Base-by-base conservation (phyloP, 805 yeast genomes). In the Saturnispora ahearnii region DNA sequence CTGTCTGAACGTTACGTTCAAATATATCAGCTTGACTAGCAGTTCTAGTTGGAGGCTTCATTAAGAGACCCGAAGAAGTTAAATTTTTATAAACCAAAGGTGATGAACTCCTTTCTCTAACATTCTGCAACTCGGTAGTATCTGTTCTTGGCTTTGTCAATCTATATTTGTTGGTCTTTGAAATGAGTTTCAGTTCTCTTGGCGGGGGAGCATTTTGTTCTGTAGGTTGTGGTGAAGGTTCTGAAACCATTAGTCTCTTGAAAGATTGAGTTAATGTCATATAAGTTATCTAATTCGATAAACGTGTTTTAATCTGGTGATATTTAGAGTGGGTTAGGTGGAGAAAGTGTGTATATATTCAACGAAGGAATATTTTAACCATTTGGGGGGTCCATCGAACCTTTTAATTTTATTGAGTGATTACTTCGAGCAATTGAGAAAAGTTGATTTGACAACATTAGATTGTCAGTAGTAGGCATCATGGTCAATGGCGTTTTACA, bases 1-100 rank as follows among this genome's bases (percentile, higher is more conserved):
- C 44, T 15, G 38, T 15, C 15, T 51, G 54, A 9, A 51, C 54
- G 30, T 37, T 51, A 46, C 56, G 46, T 46, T 53, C 56, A 30
- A 53, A 53, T 2, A 53, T 53, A 21, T 52, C 49, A 21, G 40
- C 41, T 31, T 50, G 51, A 28, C 33, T 21, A 3, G 51, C 47
- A 11, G 37, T 43, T 43, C 45, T 43, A 18, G 45, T 24, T 18
- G 40, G 40, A 5, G 21, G 40, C 12, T 36, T 36, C 6, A 22
- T 36, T 9, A 36, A 36, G 9, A 36, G 15, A 10, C 40, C 26
- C 13, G 12, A 18, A 1, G 40, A 18, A 11, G 40, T 15, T 22
- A 13, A 36, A 12, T 13, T 36, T 18, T 22, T 21, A 22, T 36
- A 15, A 22, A 36, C 15, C 6, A 18, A 22, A 18, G 40, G 24